Percentiles rank a stretch among this genome's conserved stretches.
Conservation (phyloP, 2,329 filamentous ascomycete genomes). For the Cladophialophora carrionii region DNA sequence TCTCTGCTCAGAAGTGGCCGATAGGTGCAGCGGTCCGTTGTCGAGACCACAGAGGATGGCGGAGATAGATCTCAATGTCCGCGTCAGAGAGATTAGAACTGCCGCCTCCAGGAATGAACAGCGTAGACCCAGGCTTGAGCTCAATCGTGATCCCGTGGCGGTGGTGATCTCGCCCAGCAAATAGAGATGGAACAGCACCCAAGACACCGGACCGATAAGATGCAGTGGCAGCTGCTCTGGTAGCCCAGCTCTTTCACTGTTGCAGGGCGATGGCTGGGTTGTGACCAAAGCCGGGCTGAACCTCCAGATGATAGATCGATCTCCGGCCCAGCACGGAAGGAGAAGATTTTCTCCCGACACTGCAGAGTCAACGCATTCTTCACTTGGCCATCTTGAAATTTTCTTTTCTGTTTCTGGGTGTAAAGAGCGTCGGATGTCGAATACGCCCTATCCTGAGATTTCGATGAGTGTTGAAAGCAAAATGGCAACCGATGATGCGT, state of each 20-base stretch:
- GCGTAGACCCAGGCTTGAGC: background rate
- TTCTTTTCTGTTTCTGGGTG: background rate
- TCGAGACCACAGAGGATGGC: background rate
- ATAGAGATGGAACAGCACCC: background rate
- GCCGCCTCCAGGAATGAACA: background rate
- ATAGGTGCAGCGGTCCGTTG: background rate
- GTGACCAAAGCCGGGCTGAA: background rate
- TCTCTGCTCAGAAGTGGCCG: background rate
- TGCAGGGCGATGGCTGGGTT: slow-evolving; percentile 7
- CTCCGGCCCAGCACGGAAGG: slow-evolving; percentile 5
- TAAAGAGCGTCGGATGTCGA: background rate
- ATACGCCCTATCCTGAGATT: background rate
- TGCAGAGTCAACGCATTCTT: background rate
- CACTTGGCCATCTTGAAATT: background rate
- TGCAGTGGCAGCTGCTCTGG: background rate
- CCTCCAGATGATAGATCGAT: slow-evolving; percentile 12
- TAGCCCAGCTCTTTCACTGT: background rate
- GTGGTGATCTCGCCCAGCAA: background rate
- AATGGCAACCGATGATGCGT: background rate
- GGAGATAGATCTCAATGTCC: slow-evolving; percentile 6
- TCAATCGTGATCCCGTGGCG: background rate
- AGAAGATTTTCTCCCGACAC: slow-evolving; percentile 3
- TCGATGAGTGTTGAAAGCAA: background rate
- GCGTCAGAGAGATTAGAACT: slow-evolving; percentile 8
- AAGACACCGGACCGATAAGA: background rate